A percentile compares a stretch with the other conserved stretches of the same genome.
These are phyloP conservation scores for Mycena kentingensis DNA, from an alignment of 768 basidiomycete species.

Conservation along the genomic window DNA sequence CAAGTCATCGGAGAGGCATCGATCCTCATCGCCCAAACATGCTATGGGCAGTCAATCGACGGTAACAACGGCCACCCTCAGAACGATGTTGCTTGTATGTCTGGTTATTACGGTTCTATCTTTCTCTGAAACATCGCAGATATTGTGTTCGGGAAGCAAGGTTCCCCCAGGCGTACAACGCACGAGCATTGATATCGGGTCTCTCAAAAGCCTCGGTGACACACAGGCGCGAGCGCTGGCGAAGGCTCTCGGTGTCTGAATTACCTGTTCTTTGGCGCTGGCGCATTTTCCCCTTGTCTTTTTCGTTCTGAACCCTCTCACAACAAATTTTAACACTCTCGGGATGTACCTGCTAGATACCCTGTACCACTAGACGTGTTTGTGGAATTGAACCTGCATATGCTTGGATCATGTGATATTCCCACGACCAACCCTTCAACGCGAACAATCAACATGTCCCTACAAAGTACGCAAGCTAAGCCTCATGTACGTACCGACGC, in stretches of 20 bases:
- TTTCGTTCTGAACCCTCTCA: too few relatives aligned
- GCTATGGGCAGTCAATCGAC: conserved; percentile 23
- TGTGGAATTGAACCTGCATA: too few relatives aligned
- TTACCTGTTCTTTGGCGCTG: neutral
- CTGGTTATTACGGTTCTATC: neutral
- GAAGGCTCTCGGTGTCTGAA: conserved; percentile 22
- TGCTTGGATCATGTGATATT: too few relatives aligned
- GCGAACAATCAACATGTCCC: too few relatives aligned
- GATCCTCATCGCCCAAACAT: conserved; percentile 27
- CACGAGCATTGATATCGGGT: conserved; percentile 24
- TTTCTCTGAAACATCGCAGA: conserved; percentile 14
- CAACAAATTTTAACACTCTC: too few relatives aligned
- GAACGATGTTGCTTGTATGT: conserved; percentile 27
- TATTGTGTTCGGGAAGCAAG: conserved; percentile 25
- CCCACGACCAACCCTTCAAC: too few relatives aligned
- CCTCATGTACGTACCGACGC: too few relatives aligned
- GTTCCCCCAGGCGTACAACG: conserved; percentile 23
- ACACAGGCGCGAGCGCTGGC: conserved; percentile 19
- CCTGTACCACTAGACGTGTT: neutral
- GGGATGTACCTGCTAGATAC: neutral
- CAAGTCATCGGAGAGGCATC: conserved; percentile 31
- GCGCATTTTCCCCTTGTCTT: neutral
- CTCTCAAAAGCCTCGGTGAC: conserved; percentile 28
- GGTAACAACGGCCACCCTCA: conserved; percentile 26
- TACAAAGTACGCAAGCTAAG: too few relatives aligned